Evolutionary conservation across 768 basidiomycete species (phyloP).

Genomic region (Leccinum subtestaceum): DNA sequence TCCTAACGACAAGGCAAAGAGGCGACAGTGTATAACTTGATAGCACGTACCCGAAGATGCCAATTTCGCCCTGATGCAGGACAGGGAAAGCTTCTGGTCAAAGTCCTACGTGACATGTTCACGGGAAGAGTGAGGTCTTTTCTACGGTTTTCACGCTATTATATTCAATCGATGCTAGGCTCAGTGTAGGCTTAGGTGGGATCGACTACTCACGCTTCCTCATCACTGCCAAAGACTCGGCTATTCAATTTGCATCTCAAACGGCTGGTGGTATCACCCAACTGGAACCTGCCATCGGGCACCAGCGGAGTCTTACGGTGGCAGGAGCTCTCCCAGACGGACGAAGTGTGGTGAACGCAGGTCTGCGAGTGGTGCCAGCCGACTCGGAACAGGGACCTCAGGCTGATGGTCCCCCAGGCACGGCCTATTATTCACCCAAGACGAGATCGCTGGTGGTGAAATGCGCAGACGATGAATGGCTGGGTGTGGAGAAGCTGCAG

Average conservation of each 20-base stretch:
- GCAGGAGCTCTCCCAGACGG: slow-evolving; percentile 24
- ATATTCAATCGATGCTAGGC: slow-evolving; percentile 38
- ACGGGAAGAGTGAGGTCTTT: slow-evolving; percentile 45
- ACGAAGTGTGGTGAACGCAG: slow-evolving; percentile 23
- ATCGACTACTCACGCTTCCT: slow-evolving; percentile 46
- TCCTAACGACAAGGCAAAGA: background rate
- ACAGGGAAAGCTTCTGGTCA: slow-evolving; percentile 66
- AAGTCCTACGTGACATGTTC: slow-evolving; percentile 63
- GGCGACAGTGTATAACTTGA: background rate
- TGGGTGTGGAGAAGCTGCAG: slow-evolving; percentile 57
- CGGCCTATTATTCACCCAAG: slow-evolving; percentile 41
- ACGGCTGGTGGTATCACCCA: slow-evolving; percentile 17
- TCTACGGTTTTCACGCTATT: background rate
- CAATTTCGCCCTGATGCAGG: slow-evolving; percentile 55
- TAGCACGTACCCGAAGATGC: slow-evolving; percentile 53
- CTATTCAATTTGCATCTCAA: slow-evolving; percentile 19
- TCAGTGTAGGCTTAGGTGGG: slow-evolving; percentile 45
- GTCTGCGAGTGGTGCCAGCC: slow-evolving; percentile 10
- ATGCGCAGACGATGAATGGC: slow-evolving; percentile 50
- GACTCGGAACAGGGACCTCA: background rate
- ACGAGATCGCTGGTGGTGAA: slow-evolving; percentile 46
- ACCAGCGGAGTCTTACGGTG: slow-evolving; percentile 26
- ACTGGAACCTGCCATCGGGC: slow-evolving; percentile 29
- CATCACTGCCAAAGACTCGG: slow-evolving; percentile 17
- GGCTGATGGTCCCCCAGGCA: slow-evolving; percentile 33